Base-by-base conservation (phyloP, 345 rosid species). In the Eucalyptus fibrosa region DNA sequence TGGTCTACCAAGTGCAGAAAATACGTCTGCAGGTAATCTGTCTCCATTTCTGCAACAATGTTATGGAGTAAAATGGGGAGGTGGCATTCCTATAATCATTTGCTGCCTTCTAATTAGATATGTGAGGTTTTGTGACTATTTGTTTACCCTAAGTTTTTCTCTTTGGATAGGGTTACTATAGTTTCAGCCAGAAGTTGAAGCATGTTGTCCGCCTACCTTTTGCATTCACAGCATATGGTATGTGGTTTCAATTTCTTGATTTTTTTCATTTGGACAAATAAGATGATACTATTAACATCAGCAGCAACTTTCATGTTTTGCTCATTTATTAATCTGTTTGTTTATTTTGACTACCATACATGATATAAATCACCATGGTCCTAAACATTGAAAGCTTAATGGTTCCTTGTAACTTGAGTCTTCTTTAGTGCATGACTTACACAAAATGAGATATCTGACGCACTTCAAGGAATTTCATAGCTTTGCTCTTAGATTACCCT, bases 181-280 rank as follows among this genome's bases (percentile, higher is more conserved):
- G 97, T 94, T 97, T 96, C 95, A 97, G 99, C 92, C 97, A 96
- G 94, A 97, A 97, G 93, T 92, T 97, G 94, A 97, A 97, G 97
- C 97, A 97, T 91, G 91, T 97, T 90, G 99, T 96, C 89, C 97
- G 98, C 72, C 93, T 96, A 50, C 97, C 99, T 51, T 97, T 97
- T 92, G 97, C 99, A 83, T 93, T 96, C 77, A 92, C 96, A 89
- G 95, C 99, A 40, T 97, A 97, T 91, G 99, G 99, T 96, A 92
- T 42, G 86, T 86, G 55, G 24, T 60, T 81, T 60, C 50, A 12
- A 87, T 47, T 37, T 49, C 50, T 53, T 60, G 28, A 37, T 80
- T 80, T 89, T 89, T 60, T 9, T 77, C 12, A 13, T 34, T 30
- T 37, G 24, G 53, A 51, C 53, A 45, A 69, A 50, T 60, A 90